Evolutionary conservation across 2,329 filamentous ascomycete genomes (phyloP).

Genomic region (Ophiostoma novo-ulmi): DNA sequence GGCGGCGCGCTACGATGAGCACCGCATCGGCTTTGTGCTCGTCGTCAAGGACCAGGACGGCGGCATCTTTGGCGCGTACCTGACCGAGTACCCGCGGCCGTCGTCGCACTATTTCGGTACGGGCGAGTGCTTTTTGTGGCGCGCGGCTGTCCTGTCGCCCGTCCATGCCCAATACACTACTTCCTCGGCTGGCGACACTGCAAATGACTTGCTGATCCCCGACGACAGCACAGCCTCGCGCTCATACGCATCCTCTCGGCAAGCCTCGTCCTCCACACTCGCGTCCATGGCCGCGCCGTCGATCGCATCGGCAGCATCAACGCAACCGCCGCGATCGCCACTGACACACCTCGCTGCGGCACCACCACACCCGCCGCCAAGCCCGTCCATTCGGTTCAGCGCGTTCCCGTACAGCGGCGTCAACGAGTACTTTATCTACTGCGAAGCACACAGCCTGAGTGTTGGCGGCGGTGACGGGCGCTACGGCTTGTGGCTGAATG

Average conservation of each 20-base stretch:
- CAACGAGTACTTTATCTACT: slow-evolving; percentile 96
- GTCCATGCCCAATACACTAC: slow-evolving; percentile 50
- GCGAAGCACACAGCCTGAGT: slow-evolving; percentile 77
- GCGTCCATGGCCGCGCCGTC: slow-evolving; percentile 37
- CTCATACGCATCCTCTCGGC: background rate
- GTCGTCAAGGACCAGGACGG: slow-evolving; percentile 74
- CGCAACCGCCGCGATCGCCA: slow-evolving; percentile 24
- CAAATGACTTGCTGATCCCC: too few relatives aligned
- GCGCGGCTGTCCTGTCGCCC: slow-evolving; percentile 65
- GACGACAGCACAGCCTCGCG: background rate
- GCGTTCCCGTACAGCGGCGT: slow-evolving; percentile 93
- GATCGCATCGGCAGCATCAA: background rate
- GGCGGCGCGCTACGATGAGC: slow-evolving; percentile 60
- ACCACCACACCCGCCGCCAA: slow-evolving; percentile 44
- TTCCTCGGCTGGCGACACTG: too few relatives aligned
- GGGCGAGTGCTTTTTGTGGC: slow-evolving; percentile 92
- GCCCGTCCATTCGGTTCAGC: slow-evolving; percentile 85
- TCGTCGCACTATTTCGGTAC: slow-evolving; percentile 86
- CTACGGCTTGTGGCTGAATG: slow-evolving; percentile 91
- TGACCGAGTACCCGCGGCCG: slow-evolving; percentile 81
- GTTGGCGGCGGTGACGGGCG: slow-evolving; percentile 84
- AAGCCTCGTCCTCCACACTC: slow-evolving; percentile 32
- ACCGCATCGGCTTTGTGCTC: slow-evolving; percentile 81
- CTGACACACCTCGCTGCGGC: background rate
- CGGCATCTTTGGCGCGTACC: slow-evolving; percentile 85